Evolutionary conservation across 2,329 filamentous ascomycete species (phyloP).

Genomic region (Blumeria graminis): DNA sequence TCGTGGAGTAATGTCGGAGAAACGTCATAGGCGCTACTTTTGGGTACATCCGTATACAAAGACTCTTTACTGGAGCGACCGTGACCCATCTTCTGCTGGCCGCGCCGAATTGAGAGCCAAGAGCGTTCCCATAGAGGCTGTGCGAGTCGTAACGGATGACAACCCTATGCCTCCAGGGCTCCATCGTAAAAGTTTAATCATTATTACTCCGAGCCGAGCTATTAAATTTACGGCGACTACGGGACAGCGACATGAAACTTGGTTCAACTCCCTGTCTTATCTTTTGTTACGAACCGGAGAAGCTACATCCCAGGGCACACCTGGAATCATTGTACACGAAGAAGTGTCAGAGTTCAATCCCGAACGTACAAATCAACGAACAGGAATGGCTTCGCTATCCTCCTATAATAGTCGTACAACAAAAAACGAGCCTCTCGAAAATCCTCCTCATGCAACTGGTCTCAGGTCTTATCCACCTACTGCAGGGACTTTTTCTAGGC

Average conservation of each 20-base stretch:
- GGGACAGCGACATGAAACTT: constrained; percentile 85
- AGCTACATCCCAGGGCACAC: constrained; percentile 32
- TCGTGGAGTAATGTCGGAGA: constrained; percentile 69
- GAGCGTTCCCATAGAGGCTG: constrained; percentile 76
- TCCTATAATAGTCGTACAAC: constrained; percentile 59
- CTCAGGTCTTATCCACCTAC: constrained; percentile 11
- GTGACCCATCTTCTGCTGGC: constrained; percentile 61
- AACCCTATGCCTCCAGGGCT: constrained; percentile 89
- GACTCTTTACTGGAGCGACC: constrained; percentile 88
- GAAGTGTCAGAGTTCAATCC: constrained; percentile 69
- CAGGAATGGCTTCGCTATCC: constrained; percentile 40
- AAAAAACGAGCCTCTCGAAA: constrained; percentile 36
- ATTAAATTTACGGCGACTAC: constrained; percentile 91
- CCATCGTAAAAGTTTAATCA: constrained; percentile 77
- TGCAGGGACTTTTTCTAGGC: constrained; percentile 27
- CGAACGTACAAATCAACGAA: constrained; percentile 23
- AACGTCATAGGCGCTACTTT: constrained; percentile 85
- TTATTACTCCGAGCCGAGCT: constrained; percentile 67
- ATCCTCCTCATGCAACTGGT: constrained; percentile 10
- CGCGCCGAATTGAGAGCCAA: constrained; percentile 54
- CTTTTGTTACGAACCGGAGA: constrained; percentile 57
- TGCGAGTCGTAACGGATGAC: constrained; percentile 77
- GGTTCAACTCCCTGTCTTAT: constrained; percentile 94
- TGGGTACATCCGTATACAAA: constrained; percentile 97
- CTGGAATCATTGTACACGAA: constrained; percentile 30